A percentile compares a stretch with the other conserved stretches of the same genome.
These are phyloP conservation scores for Porcisia deanei DNA, from an alignment of 208 protist genomes.

Conservation along the genomic window DNA sequence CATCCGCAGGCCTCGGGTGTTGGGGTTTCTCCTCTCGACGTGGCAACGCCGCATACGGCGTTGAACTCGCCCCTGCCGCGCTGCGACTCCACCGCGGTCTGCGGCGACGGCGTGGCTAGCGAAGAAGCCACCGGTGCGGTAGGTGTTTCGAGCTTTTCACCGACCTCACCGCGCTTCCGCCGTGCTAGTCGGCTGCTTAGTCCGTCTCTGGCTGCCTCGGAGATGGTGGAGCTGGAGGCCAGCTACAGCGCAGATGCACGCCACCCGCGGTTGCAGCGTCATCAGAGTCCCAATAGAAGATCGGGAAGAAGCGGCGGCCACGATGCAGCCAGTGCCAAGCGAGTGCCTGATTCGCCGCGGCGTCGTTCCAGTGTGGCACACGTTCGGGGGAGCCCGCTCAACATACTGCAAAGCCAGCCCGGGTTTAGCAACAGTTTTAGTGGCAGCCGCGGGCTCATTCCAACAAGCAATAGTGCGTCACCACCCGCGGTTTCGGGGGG, in stretches of 20 bases:
- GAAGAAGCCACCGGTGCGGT: not conserved
- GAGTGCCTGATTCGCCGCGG: not conserved
- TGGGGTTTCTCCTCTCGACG: slow-evolving; percentile 1
- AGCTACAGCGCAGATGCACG: slow-evolving; percentile 5
- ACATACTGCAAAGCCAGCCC: slow-evolving; percentile 10
- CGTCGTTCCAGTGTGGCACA: slow-evolving; percentile 8
- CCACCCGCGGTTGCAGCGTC: slow-evolving; percentile 1
- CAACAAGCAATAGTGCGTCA: slow-evolving; percentile 23
- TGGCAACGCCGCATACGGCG: slow-evolving; percentile 12
- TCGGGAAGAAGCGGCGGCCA: not conserved
- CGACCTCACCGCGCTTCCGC: slow-evolving; percentile 2
- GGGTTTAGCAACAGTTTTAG: not conserved
- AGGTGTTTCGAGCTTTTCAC: not conserved
- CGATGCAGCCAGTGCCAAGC: not conserved
- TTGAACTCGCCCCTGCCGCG: slow-evolving; percentile 17
- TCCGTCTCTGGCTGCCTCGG: slow-evolving; percentile 24
- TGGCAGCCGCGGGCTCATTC: slow-evolving; percentile 9
- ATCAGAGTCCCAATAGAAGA: not conserved
- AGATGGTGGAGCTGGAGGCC: slow-evolving; percentile 16
- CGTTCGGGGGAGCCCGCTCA: slow-evolving; percentile 14
- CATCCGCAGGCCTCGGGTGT: slow-evolving; percentile 10
- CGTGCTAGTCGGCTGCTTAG: slow-evolving; percentile 17
- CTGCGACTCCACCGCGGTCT: not conserved
- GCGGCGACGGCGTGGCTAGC: not conserved
- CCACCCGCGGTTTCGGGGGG: not conserved